Evolutionary conservation across 257 asterid genomes (phyloP).

Genomic region (Primulina tabacum): DNA sequence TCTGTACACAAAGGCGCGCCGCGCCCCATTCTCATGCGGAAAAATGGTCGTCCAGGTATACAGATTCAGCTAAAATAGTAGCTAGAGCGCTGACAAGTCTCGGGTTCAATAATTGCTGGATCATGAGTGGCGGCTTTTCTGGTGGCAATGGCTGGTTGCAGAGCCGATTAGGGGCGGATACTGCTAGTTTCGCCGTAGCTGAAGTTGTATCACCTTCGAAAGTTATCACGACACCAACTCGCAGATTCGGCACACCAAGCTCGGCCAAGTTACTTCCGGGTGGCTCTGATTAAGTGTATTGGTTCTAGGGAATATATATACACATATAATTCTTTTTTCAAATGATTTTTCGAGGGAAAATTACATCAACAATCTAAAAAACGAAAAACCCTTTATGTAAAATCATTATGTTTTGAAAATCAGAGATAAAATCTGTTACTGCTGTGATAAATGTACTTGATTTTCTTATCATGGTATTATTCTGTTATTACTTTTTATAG

Average conservation of each 20-base stretch:
- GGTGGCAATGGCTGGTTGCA: conserved; percentile 93
- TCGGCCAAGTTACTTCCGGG: conserved; percentile 76
- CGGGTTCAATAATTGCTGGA: conserved; percentile 86
- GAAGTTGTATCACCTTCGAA: conserved; percentile 75
- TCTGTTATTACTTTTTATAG: too few relatives aligned
- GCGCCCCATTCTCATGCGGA: not conserved
- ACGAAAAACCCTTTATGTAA: too few relatives aligned
- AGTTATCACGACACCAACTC: conserved; percentile 54
- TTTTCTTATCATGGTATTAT: too few relatives aligned
- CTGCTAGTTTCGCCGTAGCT: conserved; percentile 63
- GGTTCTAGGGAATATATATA: not conserved
- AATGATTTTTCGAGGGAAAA: too few relatives aligned
- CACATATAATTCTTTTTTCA: too few relatives aligned
- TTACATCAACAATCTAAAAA: too few relatives aligned
- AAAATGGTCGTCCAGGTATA: conserved; percentile 51
- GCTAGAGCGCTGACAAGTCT: conserved; percentile 76
- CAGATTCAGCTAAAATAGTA: conserved; percentile 76
- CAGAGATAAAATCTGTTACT: too few relatives aligned
- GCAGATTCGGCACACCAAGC: conserved; percentile 54
- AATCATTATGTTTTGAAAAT: too few relatives aligned
- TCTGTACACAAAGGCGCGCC: not conserved
- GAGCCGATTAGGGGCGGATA: conserved; percentile 79
- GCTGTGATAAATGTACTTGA: too few relatives aligned
- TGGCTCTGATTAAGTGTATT: conserved; percentile 44
- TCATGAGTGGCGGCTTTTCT: conserved; percentile 78